Evolutionary conservation across 352 stramenopile species (phyloP), one percentile per base, ranked within the genome.

Genomic region (Globisporangium lucens): DNA sequence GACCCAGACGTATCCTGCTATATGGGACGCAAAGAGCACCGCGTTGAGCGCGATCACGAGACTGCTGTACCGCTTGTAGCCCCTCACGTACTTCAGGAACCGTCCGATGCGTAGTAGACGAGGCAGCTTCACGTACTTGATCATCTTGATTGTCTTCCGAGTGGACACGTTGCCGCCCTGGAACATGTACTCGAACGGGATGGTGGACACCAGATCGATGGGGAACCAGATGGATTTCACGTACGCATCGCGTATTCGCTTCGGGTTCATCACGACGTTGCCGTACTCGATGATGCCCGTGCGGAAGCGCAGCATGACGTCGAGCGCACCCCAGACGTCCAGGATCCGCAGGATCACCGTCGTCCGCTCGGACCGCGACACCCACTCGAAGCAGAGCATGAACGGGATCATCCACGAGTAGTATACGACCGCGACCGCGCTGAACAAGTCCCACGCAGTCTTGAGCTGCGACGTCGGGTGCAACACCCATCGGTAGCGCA

Each of bases 331-430:
- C 78, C 72, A 88, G 15, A 68, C 68, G 70, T 89, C 79, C 12
- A 89, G 61, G 15, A 84, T 66, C 49, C 78, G 76, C 69, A 89
- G 74, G 22, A 87, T 70, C 13, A 75, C 60, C 0, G 62, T 78
- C 20, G 74, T 79, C 9, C 38, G 20, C 4, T 61, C 24, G 0
- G 73, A 69, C 15, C 70, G 70, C n/a, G 56, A 66, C 35, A 87
- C 89, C 78, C 79, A 90, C n/a, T 88, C 78, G 49, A 89, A 90
- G 57, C 80, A 81, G 29, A 90, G 66, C 80, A 88, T 84, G 68
- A 89, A 86, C 8, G 82, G 80, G 36, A 89, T 81, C 58, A 89
- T 85, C 80, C 82, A 90, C 65, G 79, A 88, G 73, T 90, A 90
- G 71, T 83, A 89, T 29, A 89, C 70, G n/a, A 90, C 82, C 15